Evolutionary conservation across 192 early-diverging fungal species (phyloP), one percentile per base, ranked within the genome.

Genomic region (Paraglomus brasilianum): DNA sequence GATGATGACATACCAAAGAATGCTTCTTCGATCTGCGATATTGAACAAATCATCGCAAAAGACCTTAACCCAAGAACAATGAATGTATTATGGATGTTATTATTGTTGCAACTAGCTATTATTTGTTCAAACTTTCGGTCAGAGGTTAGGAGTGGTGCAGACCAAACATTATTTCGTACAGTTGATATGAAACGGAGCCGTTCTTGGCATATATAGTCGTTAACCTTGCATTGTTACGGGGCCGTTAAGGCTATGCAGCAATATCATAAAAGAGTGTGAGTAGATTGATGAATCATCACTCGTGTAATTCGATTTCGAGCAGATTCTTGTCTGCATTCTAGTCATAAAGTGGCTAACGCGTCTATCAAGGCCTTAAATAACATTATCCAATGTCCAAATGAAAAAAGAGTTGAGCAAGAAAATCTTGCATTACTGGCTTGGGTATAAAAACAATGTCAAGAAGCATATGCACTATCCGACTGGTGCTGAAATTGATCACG

Each of bases 131-230:
- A 99, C 70, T 67, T 69, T 9, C 80, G 97, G 15, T 91, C 93
- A 1, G 95, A 98, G 71, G 96, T 99, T 11, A 84, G 97, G 24
- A 93, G 95, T 71, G 89, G 91, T 14, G 95, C 95, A 14, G 92
- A 91, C 49, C 97, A 98, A 74, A 98, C 95, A 5, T 78, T 99
- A 56, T 96, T 97, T 75, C 84, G 96, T 52, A 94, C 95, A 5
- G 88, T 99, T 48, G 86, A 88, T 46, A 92, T 96, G 81, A 94
- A 97, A n/a, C 70, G 97, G 93, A 9, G 69, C 72, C 39, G 71
- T 82, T 14, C 91, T 9, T 97, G 95, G 94, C 86, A 92, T 43
- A 80, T 88, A 43, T 91, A 88, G 67, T 83, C 8, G 80, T 95
- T 11, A 86, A 91, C 41, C 44, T 59, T 62, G 78, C 82, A 13